Percentiles rank a stretch among this genome's conserved stretches.
phyloP scores from a whole-genome alignment of 208 protist species.

The Acanthamoeba healyi region DNA sequence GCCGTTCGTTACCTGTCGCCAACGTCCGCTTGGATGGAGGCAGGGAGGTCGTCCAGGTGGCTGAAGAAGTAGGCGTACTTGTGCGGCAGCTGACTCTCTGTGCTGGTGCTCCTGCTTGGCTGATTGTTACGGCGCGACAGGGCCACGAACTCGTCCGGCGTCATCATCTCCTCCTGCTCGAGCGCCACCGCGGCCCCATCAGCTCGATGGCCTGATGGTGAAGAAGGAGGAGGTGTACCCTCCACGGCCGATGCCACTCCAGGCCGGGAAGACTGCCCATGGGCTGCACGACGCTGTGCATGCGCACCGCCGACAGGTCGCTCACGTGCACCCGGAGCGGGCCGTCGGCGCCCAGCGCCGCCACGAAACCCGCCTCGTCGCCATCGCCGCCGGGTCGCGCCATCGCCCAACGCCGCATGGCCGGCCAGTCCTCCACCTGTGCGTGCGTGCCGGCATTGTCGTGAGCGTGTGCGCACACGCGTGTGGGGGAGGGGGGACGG shows the following conservation, averaged over 20 bases:
- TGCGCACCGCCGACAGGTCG: constrained; percentile 20
- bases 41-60: background rate
- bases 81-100: too few species aligned
- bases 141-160: background rate
- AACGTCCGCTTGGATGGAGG: background rate
- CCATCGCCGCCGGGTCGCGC: background rate
- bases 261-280: background rate
- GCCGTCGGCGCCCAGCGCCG: background rate
- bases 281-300: constrained; percentile 68
- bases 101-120: background rate
- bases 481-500: background rate
- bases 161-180: constrained; percentile 30
- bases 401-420: background rate
- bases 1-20: constrained; percentile 15
- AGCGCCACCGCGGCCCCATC: background rate
- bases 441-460: background rate
- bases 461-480: background rate
- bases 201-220: background rate
- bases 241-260: constrained; percentile 37
- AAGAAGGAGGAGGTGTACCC: background rate
- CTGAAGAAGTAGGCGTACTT: constrained; percentile 73
- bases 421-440: constrained; percentile 18
- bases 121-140: background rate
- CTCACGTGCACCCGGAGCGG: constrained; percentile 54
- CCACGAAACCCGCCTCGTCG: background rate